Conservation (phyloP, 164 flowering plant genomes). For the Magnolia officinalis region DNA sequence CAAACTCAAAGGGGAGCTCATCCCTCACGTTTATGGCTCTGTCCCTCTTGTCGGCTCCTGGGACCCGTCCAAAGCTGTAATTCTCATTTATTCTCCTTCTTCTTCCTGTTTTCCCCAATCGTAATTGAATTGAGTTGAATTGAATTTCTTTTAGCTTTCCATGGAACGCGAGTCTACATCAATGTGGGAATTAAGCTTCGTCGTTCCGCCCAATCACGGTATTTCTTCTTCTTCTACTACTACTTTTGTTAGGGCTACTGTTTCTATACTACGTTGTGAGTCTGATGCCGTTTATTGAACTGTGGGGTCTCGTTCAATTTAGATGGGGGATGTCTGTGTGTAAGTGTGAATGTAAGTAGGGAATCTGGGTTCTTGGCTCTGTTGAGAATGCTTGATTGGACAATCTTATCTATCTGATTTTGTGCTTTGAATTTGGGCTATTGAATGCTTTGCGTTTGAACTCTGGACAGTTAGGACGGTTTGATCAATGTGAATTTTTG, state of each 20-base stretch:
- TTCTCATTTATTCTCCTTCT: background rate
- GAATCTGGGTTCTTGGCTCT: no score
- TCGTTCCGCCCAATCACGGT: constrained; percentile 96
- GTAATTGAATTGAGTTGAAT: background rate
- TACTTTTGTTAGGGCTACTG: background rate
- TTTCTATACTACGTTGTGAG: background rate
- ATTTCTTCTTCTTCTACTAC: background rate
- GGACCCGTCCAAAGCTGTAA: constrained; percentile 89
- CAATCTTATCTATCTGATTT: no score
- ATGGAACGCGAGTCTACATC: constrained; percentile 93
- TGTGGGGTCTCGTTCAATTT: no score
- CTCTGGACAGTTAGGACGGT: background rate
- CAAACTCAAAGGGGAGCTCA: constrained; percentile 55
- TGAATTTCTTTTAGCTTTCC: constrained; percentile 40
- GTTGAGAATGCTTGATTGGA: no score
- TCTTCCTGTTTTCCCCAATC: background rate
- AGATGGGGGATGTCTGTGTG: no score
- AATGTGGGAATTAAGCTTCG: constrained; percentile 90
- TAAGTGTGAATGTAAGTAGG: no score
- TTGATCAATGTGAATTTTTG: background rate
- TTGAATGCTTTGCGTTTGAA: background rate
- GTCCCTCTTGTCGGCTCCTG: constrained; percentile 91
- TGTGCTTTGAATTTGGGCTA: background rate
- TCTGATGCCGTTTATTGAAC: background rate
- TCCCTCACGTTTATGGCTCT: constrained; percentile 90